A percentile compares a stretch with the other conserved stretches of the same genome.
These are phyloP conservation scores for Amauroascus niger DNA, from an alignment of 2,329 filamentous ascomycete genomes.

Conservation along the genomic window DNA sequence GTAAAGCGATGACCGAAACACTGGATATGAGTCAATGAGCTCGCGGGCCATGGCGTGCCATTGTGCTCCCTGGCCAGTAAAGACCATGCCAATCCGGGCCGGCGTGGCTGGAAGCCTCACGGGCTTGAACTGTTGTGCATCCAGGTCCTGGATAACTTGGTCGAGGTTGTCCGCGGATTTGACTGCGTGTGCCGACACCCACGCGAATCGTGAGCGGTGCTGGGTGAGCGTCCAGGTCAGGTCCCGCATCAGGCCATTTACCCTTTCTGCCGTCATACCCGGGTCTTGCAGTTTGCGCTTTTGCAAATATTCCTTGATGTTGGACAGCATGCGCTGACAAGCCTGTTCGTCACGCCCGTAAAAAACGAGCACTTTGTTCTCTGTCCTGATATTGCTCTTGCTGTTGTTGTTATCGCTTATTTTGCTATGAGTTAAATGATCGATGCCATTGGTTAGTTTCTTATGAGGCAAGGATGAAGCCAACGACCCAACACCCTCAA, in stretches of 20 bases:
- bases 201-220: not conserved
- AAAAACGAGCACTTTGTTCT: not conserved
- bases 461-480: not conserved
- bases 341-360: not conserved
- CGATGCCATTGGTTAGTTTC: not conserved
- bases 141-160: not conserved
- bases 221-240: conserved; percentile 7
- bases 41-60: conserved; percentile 17
- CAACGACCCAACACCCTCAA: not conserved
- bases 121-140: not conserved
- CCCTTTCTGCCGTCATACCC: too few relatives aligned
- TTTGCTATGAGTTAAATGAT: not conserved
- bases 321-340: not conserved
- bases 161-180: not conserved
- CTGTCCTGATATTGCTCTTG: not conserved
- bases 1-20: conserved; percentile 7
- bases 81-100: conserved; percentile 9
- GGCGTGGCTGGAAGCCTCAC: not conserved
- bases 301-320: not conserved
- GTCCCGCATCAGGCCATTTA: not conserved
- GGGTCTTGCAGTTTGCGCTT: not conserved
- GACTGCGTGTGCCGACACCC: not conserved
- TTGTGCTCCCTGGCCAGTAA: conserved; percentile 20
- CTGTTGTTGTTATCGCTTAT: not conserved
- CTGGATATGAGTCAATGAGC: conserved; percentile 7